Evolutionary conservation across 2,329 filamentous ascomycete genomes (phyloP).

Genomic region (Davidsoniella eucalypti): DNA sequence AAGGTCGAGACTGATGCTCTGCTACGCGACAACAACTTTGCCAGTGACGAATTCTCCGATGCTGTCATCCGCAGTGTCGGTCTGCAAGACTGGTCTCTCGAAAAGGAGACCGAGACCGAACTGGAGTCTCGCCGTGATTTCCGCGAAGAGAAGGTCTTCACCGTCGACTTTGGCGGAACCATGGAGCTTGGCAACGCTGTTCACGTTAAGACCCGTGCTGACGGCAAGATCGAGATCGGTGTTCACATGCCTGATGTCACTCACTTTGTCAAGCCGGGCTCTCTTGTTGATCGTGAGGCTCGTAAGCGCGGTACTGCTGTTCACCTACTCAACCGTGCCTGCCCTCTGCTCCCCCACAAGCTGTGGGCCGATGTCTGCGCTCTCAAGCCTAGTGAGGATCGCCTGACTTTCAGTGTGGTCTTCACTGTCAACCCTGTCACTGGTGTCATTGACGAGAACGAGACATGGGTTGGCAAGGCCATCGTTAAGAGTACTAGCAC

Average conservation of each 20-base stretch:
- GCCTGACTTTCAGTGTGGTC: slow-evolving; percentile 80
- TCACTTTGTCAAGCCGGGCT: slow-evolving; percentile 93
- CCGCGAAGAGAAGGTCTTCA: slow-evolving; percentile 75
- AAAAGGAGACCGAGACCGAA: slow-evolving; percentile 62
- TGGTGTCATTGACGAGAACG: slow-evolving; percentile 63
- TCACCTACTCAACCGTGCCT: slow-evolving; percentile 74
- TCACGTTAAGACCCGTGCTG: slow-evolving; percentile 68
- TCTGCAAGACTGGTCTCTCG: slow-evolving; percentile 78
- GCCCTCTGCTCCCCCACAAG: slow-evolving; percentile 78
- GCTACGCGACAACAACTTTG: slow-evolving; percentile 96
- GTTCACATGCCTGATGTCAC: slow-evolving; percentile 90
- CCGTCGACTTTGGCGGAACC: slow-evolving; percentile 76
- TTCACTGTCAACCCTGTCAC: slow-evolving; percentile 77
- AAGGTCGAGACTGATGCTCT: slow-evolving; percentile 97
- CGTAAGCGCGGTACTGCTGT: slow-evolving; percentile 96
- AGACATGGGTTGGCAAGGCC: slow-evolving; percentile 86
- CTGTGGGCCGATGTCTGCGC: slow-evolving; percentile 80
- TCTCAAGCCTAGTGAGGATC: slow-evolving; percentile 69
- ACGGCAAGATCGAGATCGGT: slow-evolving; percentile 84
- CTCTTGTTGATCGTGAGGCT: slow-evolving; percentile 86
- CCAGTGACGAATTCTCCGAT: slow-evolving; percentile 92
- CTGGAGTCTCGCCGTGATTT: slow-evolving; percentile 73
- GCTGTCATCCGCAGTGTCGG: slow-evolving; percentile 87
- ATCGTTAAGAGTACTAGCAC: slow-evolving; percentile 86
- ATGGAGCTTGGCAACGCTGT: slow-evolving; percentile 84